Base-by-base conservation (phyloP, 176 grass and related monocot genomes). In the Pontederia crassipes region DNA sequence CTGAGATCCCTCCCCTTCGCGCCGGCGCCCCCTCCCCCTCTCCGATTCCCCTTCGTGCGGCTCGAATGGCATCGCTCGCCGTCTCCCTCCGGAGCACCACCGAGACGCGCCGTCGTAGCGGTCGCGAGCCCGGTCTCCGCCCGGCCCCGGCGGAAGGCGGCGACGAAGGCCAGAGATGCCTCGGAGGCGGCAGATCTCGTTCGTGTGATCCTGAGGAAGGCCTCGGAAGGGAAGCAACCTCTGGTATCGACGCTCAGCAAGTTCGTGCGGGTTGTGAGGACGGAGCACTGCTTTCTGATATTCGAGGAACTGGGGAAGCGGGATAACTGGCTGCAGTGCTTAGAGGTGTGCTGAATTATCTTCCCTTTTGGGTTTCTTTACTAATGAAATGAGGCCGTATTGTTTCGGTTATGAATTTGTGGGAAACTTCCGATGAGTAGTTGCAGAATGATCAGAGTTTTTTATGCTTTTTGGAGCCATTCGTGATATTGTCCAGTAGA, bases 281-380 rank as follows among this genome's bases (percentile, higher is more conserved):
- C 88, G 59, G 79, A 89, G 52, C 93, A 92, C 74, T 98, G 87
- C 68, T 98, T 92, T 74, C 77, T 89, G 59, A 81, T 98, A 18
- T 98, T 92, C 9, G 93, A 98, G 78, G 87, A 98, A 68, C 81
- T 98, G 59, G 82, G 87, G 73, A 89, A 83, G 70, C 67, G 74
- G 29, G 93, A 92, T 54, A 76, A 28, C 9, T 98, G 87, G 93
- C 81, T 92, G 15, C 87, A 89, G 66, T 98, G 93, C 69, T 80
- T 98, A 11, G 87, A 89, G 77, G 84, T 98, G 50, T 17, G 75
- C 51, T 40, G 13, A 2, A 27, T 27, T 51, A 12, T 46, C 20
- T 17, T 68, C 58, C 0, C 28, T 11, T 17, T 3, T 51, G 46
- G 13, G 69, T 27, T 11, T 49, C 48, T 46, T 10, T 46, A 66